Percentiles rank a stretch among this genome's conserved stretches.
phyloP scores from a whole-genome alignment of 768 basidiomycete genomes.

The Xanthoconium stramineum region DNA sequence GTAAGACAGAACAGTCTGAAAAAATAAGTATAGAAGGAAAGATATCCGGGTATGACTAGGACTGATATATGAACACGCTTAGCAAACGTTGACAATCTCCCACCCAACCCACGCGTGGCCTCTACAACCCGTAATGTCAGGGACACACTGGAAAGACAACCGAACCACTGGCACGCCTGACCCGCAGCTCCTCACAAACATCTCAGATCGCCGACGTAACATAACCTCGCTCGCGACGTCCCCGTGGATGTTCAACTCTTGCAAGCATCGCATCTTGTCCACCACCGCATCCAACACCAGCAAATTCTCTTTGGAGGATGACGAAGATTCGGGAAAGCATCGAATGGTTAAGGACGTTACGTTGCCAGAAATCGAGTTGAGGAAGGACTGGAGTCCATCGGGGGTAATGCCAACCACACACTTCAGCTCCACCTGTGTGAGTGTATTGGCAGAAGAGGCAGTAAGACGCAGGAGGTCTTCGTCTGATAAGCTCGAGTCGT shows the following conservation, averaged over 20 bases:
- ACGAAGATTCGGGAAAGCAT: neutral
- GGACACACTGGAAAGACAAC: neutral
- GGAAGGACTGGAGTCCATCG: neutral
- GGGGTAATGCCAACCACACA: neutral
- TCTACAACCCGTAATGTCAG: neutral
- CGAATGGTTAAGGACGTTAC: neutral
- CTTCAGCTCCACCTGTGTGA: neutral
- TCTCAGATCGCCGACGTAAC: neutral
- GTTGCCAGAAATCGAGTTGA: neutral
- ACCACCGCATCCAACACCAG: neutral
- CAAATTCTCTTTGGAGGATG: neutral
- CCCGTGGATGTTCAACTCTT: neutral
- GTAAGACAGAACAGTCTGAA: no score
- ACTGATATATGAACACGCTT: no score
- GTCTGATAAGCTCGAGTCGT: neutral
- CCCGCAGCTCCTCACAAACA: neutral
- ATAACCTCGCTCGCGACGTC: neutral
- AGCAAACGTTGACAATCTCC: neutral
- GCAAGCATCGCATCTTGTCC: neutral
- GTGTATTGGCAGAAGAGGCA: constrained; percentile 1
- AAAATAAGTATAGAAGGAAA: no score
- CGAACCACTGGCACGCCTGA: neutral
- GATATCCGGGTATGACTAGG: no score
- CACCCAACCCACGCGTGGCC: neutral
- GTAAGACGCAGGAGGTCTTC: neutral